Evolutionary conservation across 2,329 filamentous ascomycete genomes (phyloP), one percentile per base, ranked within the genome.

Genomic region (Fusarium proliferatum): DNA sequence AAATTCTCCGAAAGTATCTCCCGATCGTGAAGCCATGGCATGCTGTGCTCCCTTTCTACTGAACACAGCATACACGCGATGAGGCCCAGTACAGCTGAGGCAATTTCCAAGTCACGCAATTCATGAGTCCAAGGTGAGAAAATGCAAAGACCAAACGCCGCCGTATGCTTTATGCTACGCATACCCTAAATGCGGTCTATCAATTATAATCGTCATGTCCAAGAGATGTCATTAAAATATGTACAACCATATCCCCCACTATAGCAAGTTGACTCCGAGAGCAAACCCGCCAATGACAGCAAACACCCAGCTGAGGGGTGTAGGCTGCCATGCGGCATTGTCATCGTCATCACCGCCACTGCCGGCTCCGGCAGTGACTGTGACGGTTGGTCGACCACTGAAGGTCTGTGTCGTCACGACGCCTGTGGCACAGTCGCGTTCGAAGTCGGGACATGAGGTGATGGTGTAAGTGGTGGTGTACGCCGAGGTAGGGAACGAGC

Each of bases 391-490:
- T 17, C 64, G 64, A 1, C 63, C 68, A 19, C 69, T 72, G 42
- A 77, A 63, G 5, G 77, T 79, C 59, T 75, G 73, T 9, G 79
- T 80, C 12, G 75, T 78, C 39, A 79, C 67, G 7, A 73, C 69
- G 33, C 79, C 79, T 7, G 76, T 79, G 38, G 41, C 43, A 55
- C 79, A 80, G 23, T 64, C 58, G 42, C 60, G 57, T 5, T 75
- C 78, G 19, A 77, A 77, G 4, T 52, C 56, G 5, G 71, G 78
- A 23, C 79, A 80, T 10, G 72, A 73, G 9, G 79, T 80, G 55
- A 80, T 72, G 56, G 79, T 79, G 48, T 76, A 80, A 9, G 72
- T 75, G 5, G 78, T 79, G 5, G 77, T 79, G 58, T 77, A 75
- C 9, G 73, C 69, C 4, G 52, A 36, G 5, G 71, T 75, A 19